These are phyloP conservation scores for Lichtheimia ornata DNA, from an alignment of 371 early-diverging fungal species.

Conservation along the genomic window DNA sequence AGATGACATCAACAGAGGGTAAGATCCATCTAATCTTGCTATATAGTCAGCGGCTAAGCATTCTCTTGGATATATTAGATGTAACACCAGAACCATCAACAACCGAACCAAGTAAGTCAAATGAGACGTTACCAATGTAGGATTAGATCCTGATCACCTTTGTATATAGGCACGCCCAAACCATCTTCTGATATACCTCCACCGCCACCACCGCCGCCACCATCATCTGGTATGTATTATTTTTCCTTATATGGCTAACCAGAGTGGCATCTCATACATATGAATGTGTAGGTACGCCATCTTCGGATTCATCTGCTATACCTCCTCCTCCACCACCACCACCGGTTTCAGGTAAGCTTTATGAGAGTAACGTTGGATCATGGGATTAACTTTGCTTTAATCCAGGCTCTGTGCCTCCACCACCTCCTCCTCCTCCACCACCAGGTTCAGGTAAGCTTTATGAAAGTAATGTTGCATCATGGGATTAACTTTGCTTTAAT, in stretches of 20 bases:
- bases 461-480: not conserved
- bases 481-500: too few species aligned
- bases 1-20: not conserved
- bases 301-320: conserved; percentile 22
- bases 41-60: not conserved
- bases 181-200: conserved; percentile 21
- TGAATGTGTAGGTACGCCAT: not conserved
- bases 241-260: too few species aligned
- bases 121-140: not conserved
- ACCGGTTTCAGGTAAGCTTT: not conserved
- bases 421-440: conserved; percentile 19
- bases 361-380: not conserved
- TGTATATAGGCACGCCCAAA: not conserved
- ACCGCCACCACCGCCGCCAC: conserved; percentile 25
- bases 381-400: not conserved
- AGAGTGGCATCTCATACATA: too few species aligned
- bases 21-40: not conserved
- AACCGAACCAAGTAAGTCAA: not conserved
- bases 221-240: conserved; percentile 3
- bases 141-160: not conserved
- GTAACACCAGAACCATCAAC: not conserved
- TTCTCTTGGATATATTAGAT: not conserved
- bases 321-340: conserved; percentile 6
- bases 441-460: conserved; percentile 1
- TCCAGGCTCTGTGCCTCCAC: conserved; percentile 4